Base-by-base conservation (phyloP, 306 rosid species). In the Abrus pulchellus region DNA sequence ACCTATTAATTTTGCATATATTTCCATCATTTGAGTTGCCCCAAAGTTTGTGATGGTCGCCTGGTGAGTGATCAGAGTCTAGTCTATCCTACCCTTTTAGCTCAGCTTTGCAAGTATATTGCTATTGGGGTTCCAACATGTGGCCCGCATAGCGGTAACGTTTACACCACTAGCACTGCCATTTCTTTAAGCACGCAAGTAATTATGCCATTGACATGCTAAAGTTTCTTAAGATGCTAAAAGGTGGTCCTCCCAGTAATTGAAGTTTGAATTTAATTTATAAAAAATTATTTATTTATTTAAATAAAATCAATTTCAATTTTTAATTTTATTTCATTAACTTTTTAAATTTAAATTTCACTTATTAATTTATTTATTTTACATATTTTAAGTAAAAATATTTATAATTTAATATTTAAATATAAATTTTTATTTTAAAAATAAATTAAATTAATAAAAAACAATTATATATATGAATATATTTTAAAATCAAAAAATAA, bases 241-340 rank as follows among this genome's bases (percentile, higher is more conserved):
- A 64, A 12, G 33, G 68, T 79, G 81, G 78, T 79, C 78, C 74
- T 41, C 68, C 54, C n/a, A n/a, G n/a, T n/a, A n/a, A n/a, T n/a
- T n/a, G n/a, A n/a, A n/a, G 20, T 20, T 20, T 20, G 20, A 20
- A 20, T 20, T 20, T 20, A 20, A 20, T 20, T 20, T 20, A 20
- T 20, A 20, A 20, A 20, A 20, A 20, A 20, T 20, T 20, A 20
- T 20, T 20, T 20, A 20, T 20, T 20, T 20, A 20, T 20, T 20
- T 20, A 20, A 20, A 20, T 20, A 20, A 20, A 20, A 20, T 20
- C 20, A 20, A 20, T 20, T 20, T 20, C 20, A 20, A 20, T 20
- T 20, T 20, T 20, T 20, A 20, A 20, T 20, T 20, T 20, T 20
- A 20, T 20, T 20, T 20, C 20, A 20, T 20, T 20, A 20, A 20